Conservation (phyloP, 179 eudicot species). For the Silene noctiflora region DNA sequence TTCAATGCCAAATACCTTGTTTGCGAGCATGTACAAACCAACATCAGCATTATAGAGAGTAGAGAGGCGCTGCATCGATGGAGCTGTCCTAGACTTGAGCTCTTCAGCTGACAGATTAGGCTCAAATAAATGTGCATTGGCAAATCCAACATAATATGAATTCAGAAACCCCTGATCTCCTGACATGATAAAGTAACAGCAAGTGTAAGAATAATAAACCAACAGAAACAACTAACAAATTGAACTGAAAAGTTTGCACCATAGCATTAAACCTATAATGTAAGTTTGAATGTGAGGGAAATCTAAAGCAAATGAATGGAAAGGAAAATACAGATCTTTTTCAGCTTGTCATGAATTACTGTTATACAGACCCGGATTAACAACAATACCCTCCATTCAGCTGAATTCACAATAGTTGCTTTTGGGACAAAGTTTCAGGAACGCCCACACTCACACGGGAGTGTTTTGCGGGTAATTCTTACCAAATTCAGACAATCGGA, state of each 20-base stretch:
- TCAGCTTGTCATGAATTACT: too few relatives aligned
- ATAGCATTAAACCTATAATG: background rate
- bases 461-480: too few relatives aligned
- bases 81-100: conserved; percentile 56
- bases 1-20: conserved; percentile 55
- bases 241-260: background rate
- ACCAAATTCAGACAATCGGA: too few relatives aligned
- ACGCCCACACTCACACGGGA: too few relatives aligned
- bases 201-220: conserved; percentile 1
- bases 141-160: conserved; percentile 76
- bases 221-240: background rate
- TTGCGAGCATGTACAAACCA: conserved; percentile 99
- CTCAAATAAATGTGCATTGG: conserved; percentile 78
- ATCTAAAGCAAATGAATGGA: too few relatives aligned
- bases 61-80: conserved; percentile 93
- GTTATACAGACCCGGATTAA: too few relatives aligned
- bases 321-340: too few relatives aligned
- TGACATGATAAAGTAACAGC: conserved; percentile 26
- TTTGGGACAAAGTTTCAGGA: too few relatives aligned
- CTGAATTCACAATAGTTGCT: too few relatives aligned
- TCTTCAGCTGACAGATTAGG: conserved; percentile 55
- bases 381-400: too few relatives aligned
- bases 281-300: background rate
- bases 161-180: conserved; percentile 98
- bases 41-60: conserved; percentile 97